phyloP scores from a whole-genome alignment of 345 rosid species.

The Populus deltoides region DNA sequence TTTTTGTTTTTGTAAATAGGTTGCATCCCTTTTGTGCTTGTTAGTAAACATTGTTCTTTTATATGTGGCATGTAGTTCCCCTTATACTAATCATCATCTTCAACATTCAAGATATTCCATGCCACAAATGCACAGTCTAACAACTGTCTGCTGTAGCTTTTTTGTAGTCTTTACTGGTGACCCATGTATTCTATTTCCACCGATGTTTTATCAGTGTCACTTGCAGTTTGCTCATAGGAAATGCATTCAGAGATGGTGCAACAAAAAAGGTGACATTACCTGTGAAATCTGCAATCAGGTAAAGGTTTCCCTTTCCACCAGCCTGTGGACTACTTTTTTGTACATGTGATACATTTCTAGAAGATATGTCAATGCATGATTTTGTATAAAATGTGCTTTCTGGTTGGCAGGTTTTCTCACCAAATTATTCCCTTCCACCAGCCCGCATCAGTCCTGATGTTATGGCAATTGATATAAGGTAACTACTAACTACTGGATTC shows the following conservation, averaged over 20 bases:
- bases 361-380: background rate
- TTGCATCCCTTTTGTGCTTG: background rate
- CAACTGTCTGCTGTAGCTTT: background rate
- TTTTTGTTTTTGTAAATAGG: background rate
- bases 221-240: slow-evolving; percentile 65
- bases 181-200: background rate
- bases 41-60: too few species aligned
- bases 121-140: background rate
- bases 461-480: slow-evolving; percentile 61
- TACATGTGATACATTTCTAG: background rate
- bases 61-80: background rate
- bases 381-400: background rate
- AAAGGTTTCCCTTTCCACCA: background rate
- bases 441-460: slow-evolving; percentile 40
- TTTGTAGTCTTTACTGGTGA: background rate
- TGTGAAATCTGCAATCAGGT: slow-evolving; percentile 71
- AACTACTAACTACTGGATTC: background rate
- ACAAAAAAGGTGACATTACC: slow-evolving; percentile 59
- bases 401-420: slow-evolving; percentile 51
- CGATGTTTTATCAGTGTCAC: slow-evolving; percentile 8
- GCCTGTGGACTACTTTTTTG: background rate
- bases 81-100: background rate
- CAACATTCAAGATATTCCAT: background rate
- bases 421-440: slow-evolving; percentile 56
- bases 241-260: slow-evolving; percentile 74